phyloP scores from a whole-genome alignment of 169 alveolate species.

The Eimeria tenella region DNA sequence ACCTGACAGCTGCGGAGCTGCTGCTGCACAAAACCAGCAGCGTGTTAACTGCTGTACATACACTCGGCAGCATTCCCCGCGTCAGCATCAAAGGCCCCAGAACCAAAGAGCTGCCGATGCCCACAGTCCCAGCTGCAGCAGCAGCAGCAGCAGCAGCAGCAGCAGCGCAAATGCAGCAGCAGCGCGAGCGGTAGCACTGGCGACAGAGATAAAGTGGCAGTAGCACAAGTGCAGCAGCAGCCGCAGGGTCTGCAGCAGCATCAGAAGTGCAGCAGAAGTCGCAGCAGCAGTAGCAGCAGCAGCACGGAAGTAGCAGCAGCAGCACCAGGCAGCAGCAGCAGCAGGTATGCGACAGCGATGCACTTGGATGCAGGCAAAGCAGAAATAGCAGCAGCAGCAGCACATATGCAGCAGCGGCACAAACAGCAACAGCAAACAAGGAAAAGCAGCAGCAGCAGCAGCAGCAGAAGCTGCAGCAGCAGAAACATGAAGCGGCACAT shows the following conservation, averaged over 20 bases:
- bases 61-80: conserved; percentile 84
- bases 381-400: background rate
- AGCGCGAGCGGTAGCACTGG: background rate
- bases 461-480: background rate
- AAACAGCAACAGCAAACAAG: background rate
- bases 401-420: background rate
- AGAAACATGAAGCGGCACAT: background rate
- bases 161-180: background rate
- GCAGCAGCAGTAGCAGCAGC: background rate
- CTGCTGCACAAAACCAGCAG: conserved; percentile 71
- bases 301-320: conserved; percentile 78
- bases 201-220: too few relatives aligned
- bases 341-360: background rate
- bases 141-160: conserved; percentile 11
- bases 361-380: background rate
- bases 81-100: conserved; percentile 85
- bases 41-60: conserved; percentile 77
- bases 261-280: background rate
- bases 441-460: background rate
- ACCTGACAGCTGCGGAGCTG: conserved; percentile 74
- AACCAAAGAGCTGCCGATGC: conserved; percentile 86
- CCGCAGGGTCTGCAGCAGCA: background rate
- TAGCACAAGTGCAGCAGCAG: background rate
- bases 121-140: conserved; percentile 84
- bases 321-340: background rate